Conservation (phyloP, 371 early-diverging fungal species). For the Dinochytrium kinnereticum region DNA sequence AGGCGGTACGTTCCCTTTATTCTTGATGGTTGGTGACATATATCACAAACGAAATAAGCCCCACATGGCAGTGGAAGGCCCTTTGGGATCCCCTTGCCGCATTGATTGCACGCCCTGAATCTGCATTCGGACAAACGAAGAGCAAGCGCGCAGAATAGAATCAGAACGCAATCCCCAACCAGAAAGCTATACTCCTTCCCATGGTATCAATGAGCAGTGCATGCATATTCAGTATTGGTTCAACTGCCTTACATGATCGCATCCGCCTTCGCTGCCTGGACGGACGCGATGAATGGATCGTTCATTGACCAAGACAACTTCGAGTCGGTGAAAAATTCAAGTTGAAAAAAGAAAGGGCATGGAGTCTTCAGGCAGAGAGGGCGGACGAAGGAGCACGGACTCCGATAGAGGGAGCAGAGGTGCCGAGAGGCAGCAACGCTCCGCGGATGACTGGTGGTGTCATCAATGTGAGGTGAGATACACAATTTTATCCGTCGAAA, state of each 20-base stretch:
- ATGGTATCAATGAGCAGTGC: too few relatives aligned
- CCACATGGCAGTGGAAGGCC: neutral
- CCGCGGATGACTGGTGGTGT: conserved; percentile 21
- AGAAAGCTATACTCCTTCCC: too few relatives aligned
- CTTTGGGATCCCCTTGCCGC: neutral
- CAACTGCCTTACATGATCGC: too few relatives aligned
- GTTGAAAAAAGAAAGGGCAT: neutral
- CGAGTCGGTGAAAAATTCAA: neutral
- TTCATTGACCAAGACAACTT: neutral
- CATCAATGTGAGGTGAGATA: conserved; percentile 28
- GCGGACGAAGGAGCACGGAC: neutral
- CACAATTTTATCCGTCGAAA: too few relatives aligned
- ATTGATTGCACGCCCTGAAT: too few relatives aligned
- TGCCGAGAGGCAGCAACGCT: neutral
- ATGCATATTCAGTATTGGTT: too few relatives aligned
- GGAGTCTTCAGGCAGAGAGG: too few relatives aligned
- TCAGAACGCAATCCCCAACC: too few relatives aligned
- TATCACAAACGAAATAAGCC: conserved; percentile 2
- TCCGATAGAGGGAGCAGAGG: neutral
- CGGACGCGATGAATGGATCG: neutral
- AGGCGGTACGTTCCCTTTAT: neutral
- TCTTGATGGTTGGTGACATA: neutral
- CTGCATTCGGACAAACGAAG: too few relatives aligned
- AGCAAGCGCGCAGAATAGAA: too few relatives aligned
- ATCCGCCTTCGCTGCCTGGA: neutral